phyloP scores from a whole-genome alignment of 345 rosid species.

The Lenwebbia sp. region DNA sequence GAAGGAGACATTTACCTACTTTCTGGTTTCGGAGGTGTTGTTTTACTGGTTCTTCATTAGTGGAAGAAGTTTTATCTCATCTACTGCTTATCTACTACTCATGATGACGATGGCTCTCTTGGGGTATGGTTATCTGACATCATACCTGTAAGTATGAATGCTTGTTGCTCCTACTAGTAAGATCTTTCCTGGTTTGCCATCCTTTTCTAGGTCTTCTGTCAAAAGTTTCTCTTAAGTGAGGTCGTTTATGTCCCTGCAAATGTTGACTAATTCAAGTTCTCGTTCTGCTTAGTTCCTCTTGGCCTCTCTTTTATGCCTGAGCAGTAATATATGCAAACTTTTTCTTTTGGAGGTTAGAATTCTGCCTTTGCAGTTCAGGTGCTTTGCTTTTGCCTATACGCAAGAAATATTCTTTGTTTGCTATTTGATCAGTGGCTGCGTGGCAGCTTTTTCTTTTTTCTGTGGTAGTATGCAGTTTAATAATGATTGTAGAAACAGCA shows the following conservation, averaged over 20 bases:
- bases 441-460: not conserved
- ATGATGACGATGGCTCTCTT: slow-evolving; percentile 28
- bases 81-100: slow-evolving; percentile 60
- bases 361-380: not conserved
- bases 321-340: not conserved
- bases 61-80: slow-evolving; percentile 65
- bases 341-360: not conserved
- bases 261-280: not conserved
- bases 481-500: not conserved
- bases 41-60: slow-evolving; percentile 74
- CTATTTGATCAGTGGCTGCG: not conserved
- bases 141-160: slow-evolving; percentile 45
- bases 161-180: not conserved
- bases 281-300: not conserved
- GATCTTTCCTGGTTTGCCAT: not conserved
- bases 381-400: not conserved
- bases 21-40: slow-evolving; percentile 33
- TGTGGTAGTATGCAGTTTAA: not conserved
- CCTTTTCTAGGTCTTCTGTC: not conserved
- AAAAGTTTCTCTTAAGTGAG: not conserved
- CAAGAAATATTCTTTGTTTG: not conserved
- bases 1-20: slow-evolving; percentile 63
- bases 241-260: not conserved
- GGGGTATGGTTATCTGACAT: slow-evolving; percentile 45
- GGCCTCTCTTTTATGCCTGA: not conserved